A percentile compares a stretch with the other conserved stretches of the same genome.
Evolutionary conservation across 371 early-diverging fungal genomes (phyloP).

Genomic region (Lichtheimia ornata): DNA sequence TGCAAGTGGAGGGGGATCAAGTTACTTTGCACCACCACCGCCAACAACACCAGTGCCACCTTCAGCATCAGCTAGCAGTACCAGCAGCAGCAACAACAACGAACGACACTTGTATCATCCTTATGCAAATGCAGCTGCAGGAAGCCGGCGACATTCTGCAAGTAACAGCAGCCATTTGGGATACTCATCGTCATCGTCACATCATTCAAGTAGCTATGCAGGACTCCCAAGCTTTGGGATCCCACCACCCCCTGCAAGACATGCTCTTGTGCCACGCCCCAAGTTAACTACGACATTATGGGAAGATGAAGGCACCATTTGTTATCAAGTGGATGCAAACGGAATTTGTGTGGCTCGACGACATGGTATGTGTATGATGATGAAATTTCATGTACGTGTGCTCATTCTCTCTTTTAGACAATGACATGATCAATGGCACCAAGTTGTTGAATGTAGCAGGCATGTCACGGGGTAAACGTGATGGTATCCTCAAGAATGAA

Average conservation of each 20-base stretch:
- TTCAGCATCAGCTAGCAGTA: slow-evolving; percentile 6
- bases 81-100: not conserved
- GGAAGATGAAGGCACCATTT: slow-evolving; percentile 82
- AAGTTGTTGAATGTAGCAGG: slow-evolving; percentile 84
- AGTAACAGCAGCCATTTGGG: slow-evolving; percentile 6
- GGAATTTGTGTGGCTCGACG: slow-evolving; percentile 80
- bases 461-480: slow-evolving; percentile 87
- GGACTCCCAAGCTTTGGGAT: slow-evolving; percentile 15
- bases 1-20: not conserved
- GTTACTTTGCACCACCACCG: slow-evolving; percentile 15
- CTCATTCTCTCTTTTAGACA: slow-evolving; percentile 45
- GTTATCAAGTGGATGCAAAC: slow-evolving; percentile 78
- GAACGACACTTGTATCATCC: slow-evolving; percentile 18
- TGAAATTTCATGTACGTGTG: not conserved
- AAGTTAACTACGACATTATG: slow-evolving; percentile 75
- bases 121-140: slow-evolving; percentile 8
- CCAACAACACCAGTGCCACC: slow-evolving; percentile 17
- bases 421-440: slow-evolving; percentile 85
- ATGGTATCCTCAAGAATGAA: slow-evolving; percentile 85
- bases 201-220: not conserved
- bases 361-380: slow-evolving; percentile 53
- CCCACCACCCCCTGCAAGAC: not conserved
- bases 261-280: slow-evolving; percentile 40
- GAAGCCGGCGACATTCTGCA: slow-evolving; percentile 10
- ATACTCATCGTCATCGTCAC: not conserved